Base-by-base conservation (phyloP, 495 filamentous ascomycete genomes). In the Trichoderma orchidacearum region DNA sequence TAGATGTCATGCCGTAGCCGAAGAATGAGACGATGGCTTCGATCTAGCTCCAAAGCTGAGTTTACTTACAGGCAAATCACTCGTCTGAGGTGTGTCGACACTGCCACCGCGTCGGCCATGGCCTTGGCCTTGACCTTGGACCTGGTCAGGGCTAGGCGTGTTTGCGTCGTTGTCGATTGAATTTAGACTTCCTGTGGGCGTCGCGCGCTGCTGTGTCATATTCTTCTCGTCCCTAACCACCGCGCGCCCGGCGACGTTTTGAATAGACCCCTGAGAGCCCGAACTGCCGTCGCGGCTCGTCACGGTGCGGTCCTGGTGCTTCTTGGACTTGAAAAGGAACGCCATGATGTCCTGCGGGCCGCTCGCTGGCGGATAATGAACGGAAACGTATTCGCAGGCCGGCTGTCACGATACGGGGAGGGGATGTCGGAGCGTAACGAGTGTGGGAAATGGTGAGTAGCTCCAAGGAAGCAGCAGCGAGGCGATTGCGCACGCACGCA, bases 301-400 rank as follows among this genome's bases (percentile, higher is more conserved):
- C 21, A 75, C 57, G 41, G 63, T 70, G 61, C 74, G 68, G 57
- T 76, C 72, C 63, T 80, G 79, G 58, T 80, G 73, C 69, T 85
- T 85, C 68, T 84, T 85, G 53, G 79, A 82, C 68, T 84, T 84
- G 74, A 86, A 86, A 58, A 87, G 76, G 68, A 86, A 87, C 56
- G 82, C 81, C 84, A 87, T 87, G 66, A 66, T 70, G 70, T 48
- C 34, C 17, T 28, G 54, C 56, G 53, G 18, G 32, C 31, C 53
- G 48, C 52, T 50, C 30, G 28, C n/a, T 53, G 34, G 54, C 32
- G 36, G 30, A 31, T 25, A 13, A 13, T 15, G 34, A 15, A 12
- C 17, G 12, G 41, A 3, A 23, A 11, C 15, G 41, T 17, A 17
- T 25, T 48, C 41, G 21, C 41, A 25, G 41, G 8, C 18, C 21